Evolutionary conservation across 176 grass and related monocot genomes (phyloP).

Genomic region (Pontederia crassipes): DNA sequence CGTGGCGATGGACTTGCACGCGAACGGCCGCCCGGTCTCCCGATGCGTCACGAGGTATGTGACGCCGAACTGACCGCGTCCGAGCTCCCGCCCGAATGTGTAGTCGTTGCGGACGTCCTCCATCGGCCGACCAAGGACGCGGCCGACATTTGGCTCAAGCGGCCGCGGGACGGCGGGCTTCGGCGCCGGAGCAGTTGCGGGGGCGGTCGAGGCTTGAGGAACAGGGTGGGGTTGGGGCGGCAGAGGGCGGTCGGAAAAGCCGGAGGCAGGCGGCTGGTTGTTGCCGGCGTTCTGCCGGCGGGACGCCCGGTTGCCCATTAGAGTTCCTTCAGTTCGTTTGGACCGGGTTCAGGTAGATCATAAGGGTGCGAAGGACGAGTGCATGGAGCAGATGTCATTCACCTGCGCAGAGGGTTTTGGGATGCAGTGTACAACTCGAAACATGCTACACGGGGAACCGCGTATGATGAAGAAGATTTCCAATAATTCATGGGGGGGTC

Average conservation of each 20-base stretch:
- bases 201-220: not conserved
- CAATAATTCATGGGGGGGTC: no score
- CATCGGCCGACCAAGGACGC: not conserved
- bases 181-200: not conserved
- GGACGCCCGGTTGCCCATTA: no score
- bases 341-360: no score
- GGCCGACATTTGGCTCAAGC: not conserved
- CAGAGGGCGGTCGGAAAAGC: not conserved
- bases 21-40: constrained; percentile 44
- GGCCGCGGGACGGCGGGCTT: not conserved
- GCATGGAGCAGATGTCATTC: no score
- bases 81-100: not conserved
- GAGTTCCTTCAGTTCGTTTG: no score
- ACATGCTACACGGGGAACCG: no score
- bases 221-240: not conserved
- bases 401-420: no score
- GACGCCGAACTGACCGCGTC: not conserved
- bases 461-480: no score
- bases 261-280: no score
- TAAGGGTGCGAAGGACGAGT: no score
- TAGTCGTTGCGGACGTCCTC: not conserved
- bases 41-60: constrained; percentile 1
- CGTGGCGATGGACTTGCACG: constrained; percentile 78
- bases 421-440: no score
- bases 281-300: no score